Evolutionary conservation across 2,329 filamentous ascomycete genomes (phyloP).

Genomic region (Zymoseptoria crescenta): DNA sequence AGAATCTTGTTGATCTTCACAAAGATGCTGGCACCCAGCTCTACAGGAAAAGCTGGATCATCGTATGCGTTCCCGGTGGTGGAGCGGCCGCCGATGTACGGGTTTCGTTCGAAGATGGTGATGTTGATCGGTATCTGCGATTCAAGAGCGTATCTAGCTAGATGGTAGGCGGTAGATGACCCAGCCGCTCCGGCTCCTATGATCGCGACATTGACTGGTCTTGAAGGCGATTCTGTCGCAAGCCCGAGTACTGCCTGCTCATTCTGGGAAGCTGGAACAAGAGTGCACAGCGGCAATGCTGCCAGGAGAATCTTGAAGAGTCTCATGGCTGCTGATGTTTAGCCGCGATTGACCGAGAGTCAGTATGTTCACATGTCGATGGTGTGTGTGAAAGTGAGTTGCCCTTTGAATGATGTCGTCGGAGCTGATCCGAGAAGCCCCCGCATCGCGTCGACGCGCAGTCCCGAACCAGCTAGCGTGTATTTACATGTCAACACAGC

Average conservation of each 20-base stretch:
- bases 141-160: slow-evolving; percentile 61
- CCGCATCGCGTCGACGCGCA: not conserved
- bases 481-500: not conserved
- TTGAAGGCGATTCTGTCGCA: not conserved
- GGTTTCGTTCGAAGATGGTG: slow-evolving; percentile 75
- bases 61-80: slow-evolving; percentile 74
- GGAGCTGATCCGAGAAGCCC: not conserved
- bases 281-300: not conserved
- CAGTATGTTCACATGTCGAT: not conserved
- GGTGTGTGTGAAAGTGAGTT: not conserved
- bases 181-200: slow-evolving; percentile 74
- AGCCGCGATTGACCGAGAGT: slow-evolving; percentile 1
- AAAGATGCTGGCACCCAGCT: slow-evolving; percentile 89
- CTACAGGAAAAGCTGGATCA: slow-evolving; percentile 60
- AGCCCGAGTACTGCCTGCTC: slow-evolving; percentile 9
- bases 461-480: not conserved
- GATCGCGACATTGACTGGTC: slow-evolving; percentile 16
- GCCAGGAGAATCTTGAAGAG: not conserved
- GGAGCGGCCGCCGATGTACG: slow-evolving; percentile 74
- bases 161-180: slow-evolving; percentile 75
- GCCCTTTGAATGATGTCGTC: not conserved
- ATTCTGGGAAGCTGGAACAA: not conserved
- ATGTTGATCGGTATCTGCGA: slow-evolving; percentile 61
- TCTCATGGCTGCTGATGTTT: slow-evolving; percentile 3
- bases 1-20: slow-evolving; percentile 78